A percentile compares a stretch with the other conserved stretches of the same genome.
Evolutionary conservation across 2,329 filamentous ascomycete genomes (phyloP).

Genomic region (Aspergillus novoparasiticus): DNA sequence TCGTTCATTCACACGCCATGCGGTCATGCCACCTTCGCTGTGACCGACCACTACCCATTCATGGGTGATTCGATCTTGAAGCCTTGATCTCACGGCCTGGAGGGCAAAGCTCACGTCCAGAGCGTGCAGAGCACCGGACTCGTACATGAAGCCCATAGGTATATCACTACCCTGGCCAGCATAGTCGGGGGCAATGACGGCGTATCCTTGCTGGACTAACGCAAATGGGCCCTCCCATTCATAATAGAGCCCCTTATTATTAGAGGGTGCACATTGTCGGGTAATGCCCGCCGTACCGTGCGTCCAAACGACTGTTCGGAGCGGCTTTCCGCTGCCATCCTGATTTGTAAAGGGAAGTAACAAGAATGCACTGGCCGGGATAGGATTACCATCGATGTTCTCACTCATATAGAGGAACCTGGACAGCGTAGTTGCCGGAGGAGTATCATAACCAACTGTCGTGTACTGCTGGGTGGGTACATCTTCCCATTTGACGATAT

Average conservation of each 20-base stretch:
- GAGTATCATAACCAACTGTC: not conserved
- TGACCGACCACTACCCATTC: constrained; percentile 11
- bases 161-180: constrained; percentile 9
- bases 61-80: constrained; percentile 1
- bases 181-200: constrained; percentile 10
- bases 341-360: not conserved
- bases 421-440: not conserved
- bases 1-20: not conserved
- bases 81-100: not conserved
- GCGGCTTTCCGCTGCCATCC: not conserved
- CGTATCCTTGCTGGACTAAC: constrained; percentile 5
- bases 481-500: not conserved
- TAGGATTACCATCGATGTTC: not conserved
- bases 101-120: constrained; percentile 3
- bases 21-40: constrained; percentile 8
- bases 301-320: not conserved
- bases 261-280: not conserved
- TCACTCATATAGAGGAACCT: not conserved
- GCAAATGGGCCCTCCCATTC: not conserved
- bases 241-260: not conserved
- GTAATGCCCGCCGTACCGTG: not conserved
- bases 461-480: not conserved
- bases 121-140: not conserved
- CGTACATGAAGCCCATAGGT: constrained; percentile 6
- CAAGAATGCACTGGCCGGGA: not conserved